These are phyloP conservation scores for Alternaria alternata DNA, from an alignment of 2,329 filamentous ascomycete genomes.

Conservation along the genomic window DNA sequence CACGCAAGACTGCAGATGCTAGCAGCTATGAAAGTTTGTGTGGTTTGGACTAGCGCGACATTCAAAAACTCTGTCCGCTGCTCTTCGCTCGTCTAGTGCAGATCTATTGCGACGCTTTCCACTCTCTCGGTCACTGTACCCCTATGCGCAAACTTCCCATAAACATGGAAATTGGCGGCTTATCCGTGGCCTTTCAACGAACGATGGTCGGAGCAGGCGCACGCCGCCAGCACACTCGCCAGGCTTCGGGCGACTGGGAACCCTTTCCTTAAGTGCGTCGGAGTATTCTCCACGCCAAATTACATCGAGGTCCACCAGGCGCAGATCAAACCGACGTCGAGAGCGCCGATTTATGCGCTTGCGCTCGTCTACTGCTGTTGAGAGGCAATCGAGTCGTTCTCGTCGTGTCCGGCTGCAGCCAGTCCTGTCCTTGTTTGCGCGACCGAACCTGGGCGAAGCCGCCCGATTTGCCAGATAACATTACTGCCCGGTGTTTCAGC, in stretches of 20 bases:
- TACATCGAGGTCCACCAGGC: slow-evolving; percentile 21
- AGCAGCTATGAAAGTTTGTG: slow-evolving; percentile 4
- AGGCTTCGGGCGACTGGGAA: slow-evolving; percentile 10
- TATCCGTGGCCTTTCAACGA: slow-evolving; percentile 2
- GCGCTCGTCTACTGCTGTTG: slow-evolving; percentile 6
- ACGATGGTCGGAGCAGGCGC: not conserved
- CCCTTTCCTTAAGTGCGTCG: slow-evolving; percentile 11
- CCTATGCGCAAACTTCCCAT: not conserved
- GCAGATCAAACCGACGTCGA: slow-evolving; percentile 28
- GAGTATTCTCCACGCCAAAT: slow-evolving; percentile 16
- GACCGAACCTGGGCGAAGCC: slow-evolving; percentile 18
- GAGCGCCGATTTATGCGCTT: slow-evolving; percentile 9
- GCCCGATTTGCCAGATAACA: slow-evolving; percentile 19
- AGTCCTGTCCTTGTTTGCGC: slow-evolving; percentile 4
- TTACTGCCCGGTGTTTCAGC: slow-evolving; percentile 32
- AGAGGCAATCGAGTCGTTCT: slow-evolving; percentile 14
- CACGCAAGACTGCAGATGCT: slow-evolving; percentile 6
- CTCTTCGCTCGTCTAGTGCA: slow-evolving; percentile 3
- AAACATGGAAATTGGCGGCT: slow-evolving; percentile 3
- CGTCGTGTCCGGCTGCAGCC: slow-evolving; percentile 3
- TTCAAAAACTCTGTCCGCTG: not conserved
- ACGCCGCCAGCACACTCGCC: slow-evolving; percentile 2
- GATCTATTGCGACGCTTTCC: slow-evolving; percentile 1
- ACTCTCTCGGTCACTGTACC: not conserved
- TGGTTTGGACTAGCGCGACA: slow-evolving; percentile 1